Base-by-base conservation (phyloP, 345 rosid genomes). In the Ceriops tagal region DNA sequence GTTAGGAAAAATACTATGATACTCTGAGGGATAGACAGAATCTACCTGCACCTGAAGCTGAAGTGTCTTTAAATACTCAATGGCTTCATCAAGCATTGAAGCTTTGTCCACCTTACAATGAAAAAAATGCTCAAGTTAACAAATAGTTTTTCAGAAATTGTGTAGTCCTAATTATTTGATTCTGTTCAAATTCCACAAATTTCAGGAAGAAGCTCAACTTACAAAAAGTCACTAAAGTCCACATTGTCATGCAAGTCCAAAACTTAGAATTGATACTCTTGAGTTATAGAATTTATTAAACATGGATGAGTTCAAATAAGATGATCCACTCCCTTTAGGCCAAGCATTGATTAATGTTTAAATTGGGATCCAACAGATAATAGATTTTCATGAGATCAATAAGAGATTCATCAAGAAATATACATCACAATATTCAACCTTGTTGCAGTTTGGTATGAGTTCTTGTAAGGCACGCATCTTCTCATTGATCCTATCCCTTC, bases 21-120 rank as follows among this genome's bases (percentile, higher is more conserved):
- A 70, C 20, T 18, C 4, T 4, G 20, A 37, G 20, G 74, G 34
- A 64, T 5, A 22, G 67, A 66, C 57, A 70, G 31, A 30, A 56
- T 57, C 74, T 72, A 85, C 98, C 88, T 93, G 98, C n/a, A 93
- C 89, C 80, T 91, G 97, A 76, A 90, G 83, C 78, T 91, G 96
- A 52, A 93, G 98, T n/a, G 88, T 78, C 85, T 93, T 93, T 57
- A 89, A 77, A 85, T 93, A 90, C 67, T 91, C 97, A 27, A 93
- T 93, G 30, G 97, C 98, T 85, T 93, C 96, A 68, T 93, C 98
- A 35, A 93, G 91, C 96, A 93, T 88, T 2, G 98, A 91, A 81
- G 98, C 97, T 79, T 91, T 93, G 82, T 93, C 97, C 81, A 88
- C 93, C 97, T 90, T 61, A 37, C 15, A 73, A 75, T 37, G 74